Base-by-base conservation (phyloP, 768 basidiomycete genomes). In the Boletus bicolor region DNA sequence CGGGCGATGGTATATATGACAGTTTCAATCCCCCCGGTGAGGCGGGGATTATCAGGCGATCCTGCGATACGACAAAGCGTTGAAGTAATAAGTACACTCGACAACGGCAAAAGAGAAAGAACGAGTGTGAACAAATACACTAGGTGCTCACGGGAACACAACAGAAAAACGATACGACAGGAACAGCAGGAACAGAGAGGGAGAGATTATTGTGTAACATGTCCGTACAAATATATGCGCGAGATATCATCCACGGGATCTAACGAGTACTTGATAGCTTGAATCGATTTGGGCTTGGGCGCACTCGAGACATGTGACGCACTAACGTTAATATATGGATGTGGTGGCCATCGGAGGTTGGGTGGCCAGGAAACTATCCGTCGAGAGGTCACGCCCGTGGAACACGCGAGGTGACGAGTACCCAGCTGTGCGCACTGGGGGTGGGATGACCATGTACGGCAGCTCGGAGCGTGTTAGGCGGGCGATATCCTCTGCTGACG, bases 341-440 rank as follows among this genome's bases (percentile, higher is more conserved):
- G 59, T 38, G 38, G 59, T 30, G 17, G 61, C 51, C 63, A 69
- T 67, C 49, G 69, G 71, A 0, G 58, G 17, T 58, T 68, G 65
- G 28, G 65, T n/a, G 42, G 51, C 48, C 19, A 69, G 52, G 53
- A 71, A 53, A 35, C 61, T 64, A 7, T 72, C 65, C 3, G 67
- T 62, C 11, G 70, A 71, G 19, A 63, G 32, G 1, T 71, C 59
- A 24, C 64, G 71, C 6, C 53, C 63, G 35, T 71, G 67, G 28
- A 58, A 51, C 11, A 28, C 24, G 21, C 42, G 63, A 8, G 60
- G 61, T 30, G 60, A 59, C 21, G 51, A 47, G 32, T 74, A 72
- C 10, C 73, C 75, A 5, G 72, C 74, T 4, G 68, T 70, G 30
- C 75, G 71, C 28, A 74, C 74, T 12, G 75, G 59, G 2, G 67